A percentile compares a stretch with the other conserved stretches of the same genome.
Evolutionary conservation across 805 yeast species (phyloP).

Genomic region (Phaffomyces antillensis): DNA sequence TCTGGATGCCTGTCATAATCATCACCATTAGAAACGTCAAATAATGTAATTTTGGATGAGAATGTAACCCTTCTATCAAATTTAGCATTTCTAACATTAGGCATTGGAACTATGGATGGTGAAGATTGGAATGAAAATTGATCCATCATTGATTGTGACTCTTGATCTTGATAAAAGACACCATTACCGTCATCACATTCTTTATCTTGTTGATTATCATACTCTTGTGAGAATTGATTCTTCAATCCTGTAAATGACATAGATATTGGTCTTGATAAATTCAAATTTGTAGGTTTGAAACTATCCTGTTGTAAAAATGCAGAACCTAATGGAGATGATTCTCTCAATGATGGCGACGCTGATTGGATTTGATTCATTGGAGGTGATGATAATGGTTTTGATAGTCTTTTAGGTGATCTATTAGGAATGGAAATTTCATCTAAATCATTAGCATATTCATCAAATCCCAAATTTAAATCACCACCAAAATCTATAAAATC

Average conservation of each 20-base stretch:
- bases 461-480: slow-evolving; percentile 30
- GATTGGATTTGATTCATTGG: slow-evolving; percentile 7
- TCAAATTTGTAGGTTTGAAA: slow-evolving; percentile 8
- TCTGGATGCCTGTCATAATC: slow-evolving; percentile 95
- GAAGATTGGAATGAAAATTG: slow-evolving; percentile 22
- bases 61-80: slow-evolving; percentile 41
- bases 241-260: slow-evolving; percentile 53
- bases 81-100: not conserved
- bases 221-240: not conserved
- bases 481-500: slow-evolving; percentile 40
- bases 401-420: slow-evolving; percentile 1
- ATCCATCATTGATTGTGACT: slow-evolving; percentile 14
- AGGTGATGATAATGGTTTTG: slow-evolving; percentile 9
- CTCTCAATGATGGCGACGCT: not conserved
- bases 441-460: slow-evolving; percentile 5
- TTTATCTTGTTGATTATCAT: not conserved
- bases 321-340: slow-evolving; percentile 14
- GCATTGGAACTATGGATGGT: not conserved
- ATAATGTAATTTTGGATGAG: slow-evolving; percentile 75
- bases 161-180: no score
- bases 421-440: slow-evolving; percentile 4
- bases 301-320: slow-evolving; percentile 18
- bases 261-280: slow-evolving; percentile 28
- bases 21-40: slow-evolving; percentile 73
- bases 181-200: not conserved